Conservation (phyloP, 805 yeast genomes). For the Phaffomyces thermotolerans region DNA sequence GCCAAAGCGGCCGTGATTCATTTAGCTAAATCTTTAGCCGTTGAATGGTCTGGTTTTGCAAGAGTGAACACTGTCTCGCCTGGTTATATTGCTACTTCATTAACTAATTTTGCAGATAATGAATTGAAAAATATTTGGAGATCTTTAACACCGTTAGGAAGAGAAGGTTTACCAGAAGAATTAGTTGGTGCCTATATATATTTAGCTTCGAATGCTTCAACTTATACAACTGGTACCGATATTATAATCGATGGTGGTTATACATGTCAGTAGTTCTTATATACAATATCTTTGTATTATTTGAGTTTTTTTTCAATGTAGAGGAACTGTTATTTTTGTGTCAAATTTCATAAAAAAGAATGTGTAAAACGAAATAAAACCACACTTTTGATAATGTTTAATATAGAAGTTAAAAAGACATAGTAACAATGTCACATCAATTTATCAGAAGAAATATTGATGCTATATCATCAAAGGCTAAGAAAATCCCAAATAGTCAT, state of each 20-base stretch:
- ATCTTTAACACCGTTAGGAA: slow-evolving; percentile 54
- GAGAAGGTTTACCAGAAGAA: slow-evolving; percentile 69
- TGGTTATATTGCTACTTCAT: slow-evolving; percentile 74
- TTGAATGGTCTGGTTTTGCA: slow-evolving; percentile 83
- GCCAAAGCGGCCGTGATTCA: slow-evolving; percentile 82
- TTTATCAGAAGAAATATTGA: slow-evolving; percentile 17
- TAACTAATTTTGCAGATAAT: slow-evolving; percentile 42
- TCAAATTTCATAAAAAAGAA: background rate
- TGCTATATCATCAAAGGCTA: slow-evolving; percentile 11
- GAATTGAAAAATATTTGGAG: slow-evolving; percentile 44
- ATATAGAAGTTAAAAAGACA: background rate
- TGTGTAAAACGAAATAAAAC: background rate
- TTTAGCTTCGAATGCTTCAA: slow-evolving; percentile 74
- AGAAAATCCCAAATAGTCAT: background rate
- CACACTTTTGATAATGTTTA: background rate
- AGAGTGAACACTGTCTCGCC: slow-evolving; percentile 82
- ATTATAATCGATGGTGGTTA: slow-evolving; percentile 79
- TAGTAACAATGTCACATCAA: slow-evolving; percentile 13
- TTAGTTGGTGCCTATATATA: slow-evolving; percentile 74
- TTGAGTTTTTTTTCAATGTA: too few species aligned
- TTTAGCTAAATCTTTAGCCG: slow-evolving; percentile 68
- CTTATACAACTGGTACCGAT: slow-evolving; percentile 75
- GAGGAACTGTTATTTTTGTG: background rate
- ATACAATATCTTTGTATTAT: background rate
- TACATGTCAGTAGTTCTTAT: slow-evolving; percentile 12